phyloP scores from a whole-genome alignment of 2,329 filamentous ascomycete species.

The Chrysoporthe deuterocubensis region DNA sequence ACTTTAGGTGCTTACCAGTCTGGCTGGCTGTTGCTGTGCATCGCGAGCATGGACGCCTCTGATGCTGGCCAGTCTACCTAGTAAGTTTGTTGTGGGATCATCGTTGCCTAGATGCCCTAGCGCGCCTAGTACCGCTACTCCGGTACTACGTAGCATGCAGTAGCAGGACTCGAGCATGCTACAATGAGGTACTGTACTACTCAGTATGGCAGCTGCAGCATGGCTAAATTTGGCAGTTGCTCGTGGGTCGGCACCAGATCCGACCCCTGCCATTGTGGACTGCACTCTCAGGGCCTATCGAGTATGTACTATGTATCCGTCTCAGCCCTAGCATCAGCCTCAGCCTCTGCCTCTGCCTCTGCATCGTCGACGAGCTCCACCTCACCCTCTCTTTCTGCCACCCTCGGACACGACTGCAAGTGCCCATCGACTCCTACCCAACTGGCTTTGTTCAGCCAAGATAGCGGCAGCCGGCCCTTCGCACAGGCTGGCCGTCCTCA shows the following conservation, averaged over 20 bases:
- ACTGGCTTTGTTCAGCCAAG: too few relatives aligned
- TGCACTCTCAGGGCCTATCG: neutral
- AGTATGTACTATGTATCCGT: neutral
- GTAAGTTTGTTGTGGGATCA: neutral
- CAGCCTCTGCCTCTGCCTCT: neutral
- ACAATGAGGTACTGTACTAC: too few relatives aligned
- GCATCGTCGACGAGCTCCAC: neutral
- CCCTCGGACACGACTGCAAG: too few relatives aligned
- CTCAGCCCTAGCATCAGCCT: neutral
- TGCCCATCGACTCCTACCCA: too few relatives aligned
- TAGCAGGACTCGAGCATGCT: too few relatives aligned
- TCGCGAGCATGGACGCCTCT: too few relatives aligned
- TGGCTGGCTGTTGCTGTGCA: too few relatives aligned
- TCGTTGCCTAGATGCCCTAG: neutral
- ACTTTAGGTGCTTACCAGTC: too few relatives aligned
- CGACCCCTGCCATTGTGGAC: neutral
- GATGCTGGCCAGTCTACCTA: neutral
- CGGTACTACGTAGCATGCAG: too few relatives aligned
- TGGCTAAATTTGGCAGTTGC: constrained; percentile 6
- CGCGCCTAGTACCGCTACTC: too few relatives aligned
- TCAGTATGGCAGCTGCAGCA: neutral
- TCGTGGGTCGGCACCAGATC: neutral
- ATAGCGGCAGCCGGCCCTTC: too few relatives aligned
- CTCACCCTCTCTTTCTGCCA: neutral
- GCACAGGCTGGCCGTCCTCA: too few relatives aligned